Evolutionary conservation across 2,329 filamentous ascomycete species (phyloP), one percentile per base, ranked within the genome.

Genomic region (Pseudogymnoascus sp.): DNA sequence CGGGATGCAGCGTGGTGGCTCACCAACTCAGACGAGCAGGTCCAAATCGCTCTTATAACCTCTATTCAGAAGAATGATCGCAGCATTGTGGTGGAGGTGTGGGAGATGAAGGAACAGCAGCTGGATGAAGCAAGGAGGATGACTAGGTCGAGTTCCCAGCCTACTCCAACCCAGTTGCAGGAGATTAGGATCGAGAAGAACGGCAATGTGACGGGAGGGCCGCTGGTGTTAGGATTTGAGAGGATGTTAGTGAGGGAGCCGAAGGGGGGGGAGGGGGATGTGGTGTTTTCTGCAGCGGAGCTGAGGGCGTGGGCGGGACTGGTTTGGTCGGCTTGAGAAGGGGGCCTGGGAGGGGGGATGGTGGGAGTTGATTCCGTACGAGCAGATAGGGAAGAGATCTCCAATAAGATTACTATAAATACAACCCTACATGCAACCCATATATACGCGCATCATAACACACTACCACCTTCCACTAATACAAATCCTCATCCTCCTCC

Each of bases 401-500:
- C 9, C 46, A 19, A 53, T 53, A 31, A 53, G 46, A 53, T 53
- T 31, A 53, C 46, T 53, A 53, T 53, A 53, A 53, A 53, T 53
- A 53, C 46, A 53, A 7, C 26, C 46, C 26, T 29, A 53, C 7
- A 53, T 53, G n/a, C n/a, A 53, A 31, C 46, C 46, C 26, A 53
- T 53, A 53, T 53, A 53, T 53, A 31, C 26, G 26, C 46, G 46
- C 46, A 31, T 31, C 46, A 53, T 19, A 21, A 29, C 46, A 53
- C 13, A 46, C 44, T 13, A 53, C 23, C n/a, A 33, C 46, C 46
- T 1, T 4, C 46, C 13, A 7, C 46, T 60, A 71, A 70, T 75
- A 76, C 64, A 76, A 65, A 13, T 70, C 74, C 37, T 74, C 71
- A 26, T 75, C 73, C 53, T 75, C 74, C n/a, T 70, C 68, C 60